Conservation (phyloP, 441 rosid species). For the Euphorbia schlechtendalii region DNA sequence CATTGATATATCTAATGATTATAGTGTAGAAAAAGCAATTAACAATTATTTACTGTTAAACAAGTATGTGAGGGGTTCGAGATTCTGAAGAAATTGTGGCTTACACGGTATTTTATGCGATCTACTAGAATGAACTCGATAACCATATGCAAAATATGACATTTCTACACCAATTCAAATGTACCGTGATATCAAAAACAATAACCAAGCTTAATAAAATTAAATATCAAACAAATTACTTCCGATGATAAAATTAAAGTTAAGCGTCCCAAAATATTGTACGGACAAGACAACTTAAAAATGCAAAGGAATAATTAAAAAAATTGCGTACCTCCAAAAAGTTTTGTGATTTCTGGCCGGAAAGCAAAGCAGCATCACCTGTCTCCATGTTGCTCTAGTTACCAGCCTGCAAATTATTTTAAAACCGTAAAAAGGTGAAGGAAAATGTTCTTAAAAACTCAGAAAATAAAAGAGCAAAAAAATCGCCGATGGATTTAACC, state of each 20-base stretch:
- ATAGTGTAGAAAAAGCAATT: not conserved
- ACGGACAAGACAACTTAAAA: not conserved
- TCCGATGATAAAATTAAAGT: not conserved
- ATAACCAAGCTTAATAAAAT: no score
- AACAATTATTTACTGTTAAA: not conserved
- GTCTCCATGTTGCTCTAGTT: not conserved
- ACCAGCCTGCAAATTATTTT: not conserved
- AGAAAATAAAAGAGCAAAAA: not conserved
- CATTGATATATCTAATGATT: no score
- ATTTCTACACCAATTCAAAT: not conserved
- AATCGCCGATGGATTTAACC: not conserved
- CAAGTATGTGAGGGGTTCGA: not conserved
- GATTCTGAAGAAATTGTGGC: not conserved
- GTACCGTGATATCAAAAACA: not conserved
- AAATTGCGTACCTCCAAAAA: not conserved
- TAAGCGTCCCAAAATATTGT: not conserved
- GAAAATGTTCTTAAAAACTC: not conserved
- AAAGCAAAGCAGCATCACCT: not conserved
- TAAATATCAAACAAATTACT: not conserved
- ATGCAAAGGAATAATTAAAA: not conserved
- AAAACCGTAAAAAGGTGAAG: not conserved
- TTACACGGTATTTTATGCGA: not conserved
- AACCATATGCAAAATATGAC: not conserved
- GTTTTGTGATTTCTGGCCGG: no score
- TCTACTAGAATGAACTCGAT: not conserved